These are phyloP conservation scores for Microglena sp. DNA, from an alignment of 139 green algal species.

Conservation along the genomic window DNA sequence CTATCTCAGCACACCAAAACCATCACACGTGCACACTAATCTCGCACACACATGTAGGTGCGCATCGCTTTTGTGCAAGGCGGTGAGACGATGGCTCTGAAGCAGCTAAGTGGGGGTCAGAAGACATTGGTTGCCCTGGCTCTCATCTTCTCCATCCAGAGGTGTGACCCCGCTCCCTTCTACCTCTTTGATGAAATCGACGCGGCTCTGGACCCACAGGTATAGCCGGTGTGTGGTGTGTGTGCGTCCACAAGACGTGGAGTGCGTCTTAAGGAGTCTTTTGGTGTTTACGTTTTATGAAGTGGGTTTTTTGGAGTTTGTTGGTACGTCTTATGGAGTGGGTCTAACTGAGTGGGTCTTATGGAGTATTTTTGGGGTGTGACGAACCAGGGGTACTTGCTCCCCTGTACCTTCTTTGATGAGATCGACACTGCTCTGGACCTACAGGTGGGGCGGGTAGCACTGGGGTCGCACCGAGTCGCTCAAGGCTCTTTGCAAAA, in stretches of 20 bases:
- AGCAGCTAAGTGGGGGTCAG: slow-evolving; percentile 89
- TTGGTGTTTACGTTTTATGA: not conserved
- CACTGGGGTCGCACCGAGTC: no score
- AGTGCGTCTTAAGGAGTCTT: not conserved
- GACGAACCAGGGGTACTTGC: no score
- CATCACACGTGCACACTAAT: not conserved
- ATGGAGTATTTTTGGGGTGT: no score
- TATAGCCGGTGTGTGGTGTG: slow-evolving; percentile 7
- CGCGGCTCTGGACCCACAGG: slow-evolving; percentile 89
- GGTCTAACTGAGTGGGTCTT: no score
- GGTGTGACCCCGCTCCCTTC: slow-evolving; percentile 95
- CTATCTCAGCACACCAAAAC: not conserved
- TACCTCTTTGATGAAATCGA: slow-evolving; percentile 99
- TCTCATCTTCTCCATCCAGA: slow-evolving; percentile 97
- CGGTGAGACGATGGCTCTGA: slow-evolving; percentile 76
- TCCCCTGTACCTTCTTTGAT: slow-evolving; percentile 97
- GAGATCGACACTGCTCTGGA: slow-evolving; percentile 97
- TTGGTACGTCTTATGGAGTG: no score
- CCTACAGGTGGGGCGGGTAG: slow-evolving; percentile 44
- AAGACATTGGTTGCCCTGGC: slow-evolving; percentile 96
- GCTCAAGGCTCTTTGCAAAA: no score
- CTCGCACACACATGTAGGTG: slow-evolving; percentile 16
- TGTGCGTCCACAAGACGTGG: not conserved
- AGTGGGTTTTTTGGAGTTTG: no score
- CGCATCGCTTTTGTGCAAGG: slow-evolving; percentile 29